Evolutionary conservation across 495 filamentous ascomycete genomes (phyloP).

Genomic region (Podospora pseudocomata): DNA sequence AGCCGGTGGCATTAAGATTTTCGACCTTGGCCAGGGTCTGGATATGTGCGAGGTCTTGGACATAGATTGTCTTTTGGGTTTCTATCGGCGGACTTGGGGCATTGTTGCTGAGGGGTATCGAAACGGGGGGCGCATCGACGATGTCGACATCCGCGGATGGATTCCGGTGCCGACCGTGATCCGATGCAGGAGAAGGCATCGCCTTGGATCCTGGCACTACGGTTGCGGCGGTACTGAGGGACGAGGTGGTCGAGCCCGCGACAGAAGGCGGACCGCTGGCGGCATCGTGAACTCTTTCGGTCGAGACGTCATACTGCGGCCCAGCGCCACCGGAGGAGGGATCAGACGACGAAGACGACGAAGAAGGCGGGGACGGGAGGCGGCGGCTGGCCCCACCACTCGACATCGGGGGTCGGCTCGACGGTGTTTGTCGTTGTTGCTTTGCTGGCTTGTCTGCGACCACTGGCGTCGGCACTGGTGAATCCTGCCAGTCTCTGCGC

Average conservation of each 20-base stretch:
- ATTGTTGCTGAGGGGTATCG: constrained; percentile 13
- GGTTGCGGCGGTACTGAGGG: constrained; percentile 33
- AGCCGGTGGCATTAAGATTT: constrained; percentile 46
- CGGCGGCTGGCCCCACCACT: constrained; percentile 37
- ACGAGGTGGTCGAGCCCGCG: constrained; percentile 47
- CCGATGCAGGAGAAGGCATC: constrained; percentile 63
- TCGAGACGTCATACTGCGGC: constrained; percentile 38
- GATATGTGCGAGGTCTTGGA: constrained; percentile 83
- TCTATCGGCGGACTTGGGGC: constrained; percentile 19
- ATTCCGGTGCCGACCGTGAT: constrained; percentile 26
- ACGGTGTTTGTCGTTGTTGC: constrained; percentile 13
- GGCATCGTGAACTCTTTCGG: constrained; percentile 25
- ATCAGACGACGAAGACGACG: constrained; percentile 44
- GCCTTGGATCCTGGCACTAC: constrained; percentile 27
- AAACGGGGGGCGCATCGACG: constrained; percentile 21
- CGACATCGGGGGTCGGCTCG: constrained; percentile 25
- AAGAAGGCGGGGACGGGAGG: constrained; percentile 48
- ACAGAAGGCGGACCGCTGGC: constrained; percentile 32
- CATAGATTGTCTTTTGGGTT: constrained; percentile 55
- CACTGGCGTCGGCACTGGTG: constrained; percentile 7
- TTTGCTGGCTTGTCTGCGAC: constrained; percentile 2
- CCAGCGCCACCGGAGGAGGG: constrained; percentile 34
- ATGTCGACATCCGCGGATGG: constrained; percentile 15
- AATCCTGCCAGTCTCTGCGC: constrained; percentile 19
- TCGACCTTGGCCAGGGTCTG: constrained; percentile 81